Percentiles rank a stretch among this genome's conserved stretches.
These are phyloP conservation scores for Helichrysum umbraculigerum DNA, from an alignment of 129 eudicot genomes.

Conservation along the genomic window DNA sequence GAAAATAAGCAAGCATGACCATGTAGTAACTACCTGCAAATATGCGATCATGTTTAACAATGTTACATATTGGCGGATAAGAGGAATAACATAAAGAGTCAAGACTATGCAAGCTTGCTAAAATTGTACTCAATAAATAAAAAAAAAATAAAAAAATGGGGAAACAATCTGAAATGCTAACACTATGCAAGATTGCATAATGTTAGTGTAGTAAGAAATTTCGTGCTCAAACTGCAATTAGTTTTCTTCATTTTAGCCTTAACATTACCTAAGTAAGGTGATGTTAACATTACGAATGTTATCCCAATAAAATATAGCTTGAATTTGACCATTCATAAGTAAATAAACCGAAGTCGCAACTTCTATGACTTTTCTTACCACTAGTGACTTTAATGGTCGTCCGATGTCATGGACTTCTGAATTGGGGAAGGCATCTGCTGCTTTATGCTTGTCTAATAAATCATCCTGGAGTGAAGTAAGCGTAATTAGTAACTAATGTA, in stretches of 20 bases:
- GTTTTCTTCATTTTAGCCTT: too few species aligned
- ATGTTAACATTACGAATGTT: too few species aligned
- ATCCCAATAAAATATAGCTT: background rate
- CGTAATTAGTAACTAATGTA: background rate
- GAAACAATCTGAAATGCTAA: too few species aligned
- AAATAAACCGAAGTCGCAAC: background rate
- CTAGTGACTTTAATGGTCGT: conserved; percentile 76
- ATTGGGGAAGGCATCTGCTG: conserved; percentile 58
- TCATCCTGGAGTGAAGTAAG: conserved; percentile 54
- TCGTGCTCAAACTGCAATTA: too few species aligned
- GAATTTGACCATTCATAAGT: background rate
- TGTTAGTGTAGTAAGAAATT: too few species aligned
- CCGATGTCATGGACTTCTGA: conserved; percentile 55
- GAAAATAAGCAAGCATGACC: conserved; percentile 53
- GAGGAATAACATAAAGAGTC: background rate
- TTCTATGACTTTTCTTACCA: conserved; percentile 45
- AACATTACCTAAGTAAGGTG: too few species aligned
- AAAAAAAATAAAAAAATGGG: background rate
- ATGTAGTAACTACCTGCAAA: conserved; percentile 63
- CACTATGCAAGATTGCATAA: too few species aligned
- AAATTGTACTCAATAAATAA: background rate
- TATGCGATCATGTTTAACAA: background rate
- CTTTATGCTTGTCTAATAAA: conserved; percentile 74
- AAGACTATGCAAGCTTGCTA: background rate
- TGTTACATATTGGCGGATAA: background rate